phyloP scores from a whole-genome alignment of 257 asterid genomes.

The Anisodus tanguticus region DNA sequence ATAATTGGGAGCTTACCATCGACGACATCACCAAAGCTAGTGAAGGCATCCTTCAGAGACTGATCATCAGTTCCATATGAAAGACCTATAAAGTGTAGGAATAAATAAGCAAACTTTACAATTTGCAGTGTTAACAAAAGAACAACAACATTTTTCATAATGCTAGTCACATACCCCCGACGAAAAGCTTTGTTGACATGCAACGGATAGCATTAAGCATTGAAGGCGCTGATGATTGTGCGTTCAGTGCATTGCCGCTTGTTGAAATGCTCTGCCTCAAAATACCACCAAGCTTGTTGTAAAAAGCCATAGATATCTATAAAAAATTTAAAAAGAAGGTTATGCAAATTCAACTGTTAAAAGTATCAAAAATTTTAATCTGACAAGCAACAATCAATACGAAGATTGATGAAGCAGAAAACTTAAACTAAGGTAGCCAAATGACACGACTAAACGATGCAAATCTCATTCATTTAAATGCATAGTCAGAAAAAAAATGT shows the following conservation, averaged over 20 bases:
- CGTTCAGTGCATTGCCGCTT: constrained; percentile 36
- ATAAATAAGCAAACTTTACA: not conserved
- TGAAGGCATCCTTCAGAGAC: constrained; percentile 67
- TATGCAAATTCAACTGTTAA: not conserved
- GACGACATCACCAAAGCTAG: constrained; percentile 63
- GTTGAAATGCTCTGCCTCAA: constrained; percentile 56
- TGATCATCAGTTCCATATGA: constrained; percentile 69
- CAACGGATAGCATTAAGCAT: constrained; percentile 66
- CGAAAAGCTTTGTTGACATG: constrained; percentile 77
- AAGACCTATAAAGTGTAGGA: constrained; percentile 54
- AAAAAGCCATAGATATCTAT: constrained; percentile 68
- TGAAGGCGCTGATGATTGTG: constrained; percentile 46
- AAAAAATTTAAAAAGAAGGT: not conserved
- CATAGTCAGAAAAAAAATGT: not conserved
- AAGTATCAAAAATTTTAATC: not conserved
- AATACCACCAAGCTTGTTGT: constrained; percentile 58
- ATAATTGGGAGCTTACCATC: constrained; percentile 44
- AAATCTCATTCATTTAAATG: not conserved
- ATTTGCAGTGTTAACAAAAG: not conserved
- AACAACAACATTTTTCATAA: not conserved
- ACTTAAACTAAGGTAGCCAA: not conserved
- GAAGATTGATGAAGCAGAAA: not conserved
- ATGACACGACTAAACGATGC: not conserved
- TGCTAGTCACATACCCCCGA: constrained; percentile 55
- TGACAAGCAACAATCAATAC: not conserved